Conservation (phyloP, 495 filamentous ascomycete species). For the Podospora fimiseda region DNA sequence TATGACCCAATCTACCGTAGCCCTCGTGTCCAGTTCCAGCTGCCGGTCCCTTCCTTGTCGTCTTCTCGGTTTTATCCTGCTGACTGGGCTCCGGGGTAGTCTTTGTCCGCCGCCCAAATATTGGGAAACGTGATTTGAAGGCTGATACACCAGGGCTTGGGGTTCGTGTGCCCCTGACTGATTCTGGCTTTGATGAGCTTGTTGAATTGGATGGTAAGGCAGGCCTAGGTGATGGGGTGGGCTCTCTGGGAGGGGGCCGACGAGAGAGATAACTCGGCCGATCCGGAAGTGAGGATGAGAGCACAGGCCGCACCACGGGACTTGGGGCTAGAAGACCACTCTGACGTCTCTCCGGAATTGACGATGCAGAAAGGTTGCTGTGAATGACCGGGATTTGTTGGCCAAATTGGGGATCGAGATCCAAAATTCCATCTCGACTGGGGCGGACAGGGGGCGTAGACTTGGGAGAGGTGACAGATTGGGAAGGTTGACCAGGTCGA, state of each 20-base stretch:
- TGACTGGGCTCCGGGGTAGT: constrained; percentile 47
- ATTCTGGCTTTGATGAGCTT: constrained; percentile 25
- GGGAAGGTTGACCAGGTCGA: constrained; percentile 19
- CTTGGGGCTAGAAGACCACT: constrained; percentile 33
- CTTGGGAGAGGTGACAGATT: constrained; percentile 26
- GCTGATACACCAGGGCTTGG: constrained; percentile 43
- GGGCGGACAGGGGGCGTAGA: constrained; percentile 54
- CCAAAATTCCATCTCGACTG: constrained; percentile 73
- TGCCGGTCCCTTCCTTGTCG: constrained; percentile 68
- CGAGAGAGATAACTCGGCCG: constrained; percentile 20
- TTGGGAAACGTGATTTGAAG: constrained; percentile 57
- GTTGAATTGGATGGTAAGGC: constrained; percentile 16
- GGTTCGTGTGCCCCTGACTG: constrained; percentile 31
- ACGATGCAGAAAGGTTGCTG: constrained; percentile 60
- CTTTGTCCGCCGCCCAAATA: constrained; percentile 71
- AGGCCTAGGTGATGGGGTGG: constrained; percentile 33
- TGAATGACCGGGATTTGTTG: constrained; percentile 65
- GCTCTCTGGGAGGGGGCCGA: constrained; percentile 29
- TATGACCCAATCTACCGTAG: constrained; percentile 66
- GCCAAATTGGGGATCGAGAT: constrained; percentile 50
- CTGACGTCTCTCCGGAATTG: constrained; percentile 38
- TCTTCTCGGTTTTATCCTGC: constrained; percentile 49
- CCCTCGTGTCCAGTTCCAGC: constrained; percentile 96
- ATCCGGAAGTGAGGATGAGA: constrained; percentile 25
- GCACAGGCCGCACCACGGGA: constrained; percentile 23